Base-by-base conservation (phyloP, 805 yeast genomes). In the Citeromyces nyonsensis region DNA sequence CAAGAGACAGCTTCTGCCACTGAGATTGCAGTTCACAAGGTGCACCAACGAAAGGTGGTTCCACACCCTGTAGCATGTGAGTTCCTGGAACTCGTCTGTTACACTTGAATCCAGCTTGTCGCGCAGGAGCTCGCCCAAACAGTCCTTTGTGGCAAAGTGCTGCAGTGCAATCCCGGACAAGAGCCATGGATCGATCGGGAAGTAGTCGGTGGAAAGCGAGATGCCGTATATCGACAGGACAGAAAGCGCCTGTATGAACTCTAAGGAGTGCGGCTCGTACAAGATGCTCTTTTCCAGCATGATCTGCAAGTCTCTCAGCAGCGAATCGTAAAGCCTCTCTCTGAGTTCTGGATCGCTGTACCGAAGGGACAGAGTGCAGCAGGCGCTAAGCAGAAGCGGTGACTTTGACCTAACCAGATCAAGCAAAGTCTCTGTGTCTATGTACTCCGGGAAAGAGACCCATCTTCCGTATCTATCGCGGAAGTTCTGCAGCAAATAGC, bases 391-490 rank as follows among this genome's bases (percentile, higher is more conserved):
- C n/a, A 81, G 54, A 26, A 81, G 53, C 1, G 86, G 72, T 13
- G 81, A 72, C 26, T 62, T 58, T 15, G 44, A 37, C 26, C 71
- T 47, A 28, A 79, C 58, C 24, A 64, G 49, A 4, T 57, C 62
- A 7, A 77, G 54, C 14, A 80, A 53, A 25, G 54, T 56, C 12
- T 55, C 63, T 0, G 75, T 61, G 4, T 72, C 46, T 25, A 66
- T 44, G 10, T 55, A 56, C 22, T 64, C 63, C 0, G 86, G 84
- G 32, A 80, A 70, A 34, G 80, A 70, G 3, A 78, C 72, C 93
- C 93, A 81, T 22, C 83, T 61, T 4, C 85, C 83, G 44, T 74
- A 80, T 43, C 77, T 63, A 31, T 72, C 68, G 28, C 78, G 56
- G 46, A 80, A 81, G 30, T 65, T 66, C 33, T 60, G 61, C 40